Evolutionary conservation across 306 rosid genomes (phyloP).

Genomic region (Rosa persica): DNA sequence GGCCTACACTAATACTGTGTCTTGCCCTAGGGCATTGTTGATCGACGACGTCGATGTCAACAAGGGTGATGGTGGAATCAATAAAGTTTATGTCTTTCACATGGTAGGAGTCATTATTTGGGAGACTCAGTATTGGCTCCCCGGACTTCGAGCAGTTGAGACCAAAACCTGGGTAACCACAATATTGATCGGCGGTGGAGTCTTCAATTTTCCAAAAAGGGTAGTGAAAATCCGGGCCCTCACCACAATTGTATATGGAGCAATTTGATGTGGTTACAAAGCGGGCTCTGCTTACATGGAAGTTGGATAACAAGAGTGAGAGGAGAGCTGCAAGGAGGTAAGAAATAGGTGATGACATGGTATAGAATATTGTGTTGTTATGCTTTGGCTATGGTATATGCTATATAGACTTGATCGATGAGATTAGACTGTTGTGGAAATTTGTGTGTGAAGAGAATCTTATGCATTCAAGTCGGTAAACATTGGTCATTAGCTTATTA

Average conservation of each 20-base stretch:
- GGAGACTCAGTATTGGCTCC: background rate
- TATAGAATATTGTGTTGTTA: background rate
- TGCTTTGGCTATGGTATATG: background rate
- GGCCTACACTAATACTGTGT: background rate
- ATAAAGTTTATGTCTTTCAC: background rate
- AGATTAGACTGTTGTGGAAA: background rate
- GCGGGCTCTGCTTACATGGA: background rate
- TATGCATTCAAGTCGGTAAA: background rate
- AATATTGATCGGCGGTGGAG: background rate
- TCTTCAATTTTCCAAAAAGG: background rate
- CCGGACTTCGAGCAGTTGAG: background rate
- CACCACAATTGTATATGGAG: background rate
- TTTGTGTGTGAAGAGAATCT: slow-evolving; percentile 4
- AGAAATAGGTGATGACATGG: background rate
- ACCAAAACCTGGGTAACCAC: background rate
- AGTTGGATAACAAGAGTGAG: background rate
- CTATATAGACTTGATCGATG: background rate
- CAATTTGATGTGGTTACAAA: background rate
- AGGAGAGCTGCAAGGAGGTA: background rate
- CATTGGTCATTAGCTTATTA: background rate
- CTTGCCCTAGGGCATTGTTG: background rate
- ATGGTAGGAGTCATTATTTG: background rate
- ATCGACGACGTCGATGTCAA: background rate
- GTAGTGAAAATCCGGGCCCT: background rate
- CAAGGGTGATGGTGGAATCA: background rate